Evolutionary conservation across 1,139 yeast species (phyloP).

Genomic region (Trichomonascaceae sp.): DNA sequence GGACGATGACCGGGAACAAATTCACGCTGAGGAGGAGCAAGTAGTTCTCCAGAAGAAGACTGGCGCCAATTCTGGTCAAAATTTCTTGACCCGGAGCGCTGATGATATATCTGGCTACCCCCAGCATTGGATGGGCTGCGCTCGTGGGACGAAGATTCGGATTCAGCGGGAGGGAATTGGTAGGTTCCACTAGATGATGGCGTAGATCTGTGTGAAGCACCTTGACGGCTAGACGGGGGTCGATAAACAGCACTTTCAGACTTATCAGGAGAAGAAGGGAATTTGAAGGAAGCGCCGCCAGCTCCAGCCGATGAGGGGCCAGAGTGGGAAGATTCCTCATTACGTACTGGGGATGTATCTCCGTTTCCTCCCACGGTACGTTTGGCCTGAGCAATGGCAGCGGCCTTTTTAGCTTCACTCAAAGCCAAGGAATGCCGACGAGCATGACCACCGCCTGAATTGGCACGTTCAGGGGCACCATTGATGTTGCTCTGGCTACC

Average conservation of each 20-base stretch:
- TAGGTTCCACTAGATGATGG: conserved; percentile 19
- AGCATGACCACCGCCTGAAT: conserved; percentile 52
- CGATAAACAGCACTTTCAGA: conserved; percentile 11
- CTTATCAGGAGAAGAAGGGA: conserved; percentile 46
- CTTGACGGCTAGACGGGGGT: conserved; percentile 5
- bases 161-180: conserved; percentile 40
- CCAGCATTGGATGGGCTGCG: conserved; percentile 14
- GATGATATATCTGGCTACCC: conserved; percentile 27
- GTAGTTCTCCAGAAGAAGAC: conserved; percentile 13
- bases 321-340: conserved; percentile 4
- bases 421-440: conserved; percentile 91
- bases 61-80: conserved; percentile 41
- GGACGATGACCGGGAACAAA: conserved; percentile 80
- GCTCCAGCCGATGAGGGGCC: conserved; percentile 20
- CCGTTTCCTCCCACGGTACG: conserved; percentile 20
- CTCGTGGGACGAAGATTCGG: conserved; percentile 14
- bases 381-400: conserved; percentile 76
- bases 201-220: not conserved
- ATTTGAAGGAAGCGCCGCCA: conserved; percentile 36
- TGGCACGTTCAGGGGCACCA: conserved; percentile 7
- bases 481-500: conserved; percentile 7
- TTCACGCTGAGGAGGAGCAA: conserved; percentile 37
- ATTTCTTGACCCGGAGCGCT: conserved; percentile 46
- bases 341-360: conserved; percentile 5
- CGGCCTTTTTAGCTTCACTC: conserved; percentile 95